Base-by-base conservation (phyloP, 352 stramenopile species). In the Phytophthora crassamura region DNA sequence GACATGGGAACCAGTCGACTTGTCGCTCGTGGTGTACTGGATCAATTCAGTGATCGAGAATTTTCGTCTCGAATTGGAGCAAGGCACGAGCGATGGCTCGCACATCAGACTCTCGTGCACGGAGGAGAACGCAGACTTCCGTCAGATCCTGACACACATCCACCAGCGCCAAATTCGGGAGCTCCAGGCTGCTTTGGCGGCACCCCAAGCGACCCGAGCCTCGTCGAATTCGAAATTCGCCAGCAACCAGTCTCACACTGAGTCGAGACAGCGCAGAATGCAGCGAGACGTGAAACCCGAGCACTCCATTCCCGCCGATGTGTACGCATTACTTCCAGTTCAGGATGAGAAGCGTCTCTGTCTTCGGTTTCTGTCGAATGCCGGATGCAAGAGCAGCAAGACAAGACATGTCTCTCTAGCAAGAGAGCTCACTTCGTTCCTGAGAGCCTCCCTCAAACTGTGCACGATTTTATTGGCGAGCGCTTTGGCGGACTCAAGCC, bases 361-460 rank as follows among this genome's bases (percentile, higher is more conserved):
- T 39, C 38, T 66, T 16, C 18, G 58, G 15, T 59, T 50, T 33
- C 18, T 59, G 2, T 66, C 58, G 1, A 66, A 66, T 22, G 47
- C 20, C 14, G 47, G 58, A 0, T 49, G 20, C 42, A 49, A 18
- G 18, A 25, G 20, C 7, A 49, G 6, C 42, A 49, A 49, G 42
- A 25, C 2, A 49, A 33, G 18, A 36, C 42, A 10, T 66, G 39
- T 15, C 1, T 16, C 2, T 66, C 58, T 34, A 14, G 12, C 1
- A 61, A 22, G 15, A 47, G 39, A 5, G 7, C 48, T 3, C 58
- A 59, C 22, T 66, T 59, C 11, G 40, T 66, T 41, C 48, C 58
- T 38, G 30, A 20, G 3, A 30, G 7, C 7, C 30, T 66, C 3
- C 10, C 53, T 38, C 39, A 3, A 11, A 7, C 11, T 4, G 16